Evolutionary conservation across 495 filamentous ascomycete species (phyloP), one percentile per base, ranked within the genome.

Genomic region (Thermothielavioides terrestris): DNA sequence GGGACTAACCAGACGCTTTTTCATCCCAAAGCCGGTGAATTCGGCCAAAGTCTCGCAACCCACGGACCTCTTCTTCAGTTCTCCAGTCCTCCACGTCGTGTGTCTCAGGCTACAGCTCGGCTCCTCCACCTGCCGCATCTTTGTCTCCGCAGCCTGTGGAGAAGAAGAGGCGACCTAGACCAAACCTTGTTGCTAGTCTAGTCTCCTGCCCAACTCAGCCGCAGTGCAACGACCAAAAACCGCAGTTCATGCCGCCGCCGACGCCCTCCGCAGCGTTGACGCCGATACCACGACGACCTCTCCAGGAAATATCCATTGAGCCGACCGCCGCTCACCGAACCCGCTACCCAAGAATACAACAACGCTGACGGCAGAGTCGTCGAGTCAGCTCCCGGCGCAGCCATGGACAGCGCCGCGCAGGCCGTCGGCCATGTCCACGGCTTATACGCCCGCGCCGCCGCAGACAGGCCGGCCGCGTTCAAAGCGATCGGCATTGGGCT

Each of bases 401-500:
- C 57, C 50, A 74, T 75, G 71, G 72, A 73, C 37, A 60, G 59
- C 32, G 55, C 69, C 44, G 68, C 56, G 6, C 57, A 59, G n/a
- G 49, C 66, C 21, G 64, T 74, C 59, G 53, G 56, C 48, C 50
- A 64, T 50, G 69, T 65, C 38, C 67, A 73, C 53, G 42, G 68
- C 25, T 46, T 76, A 48, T 71, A 73, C 50, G 62, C 65, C 53
- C 67, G 72, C 52, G 41, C 59, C 22, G 39, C 34, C 14, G 49
- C 58, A 8, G 54, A 56, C 18, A 62, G 73, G 34, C 73, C 73
- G 6, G 63, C 72, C 2, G 56, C 59, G 36, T 98, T 85, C 77
- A 98, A 97, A 64, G 81, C 83, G 28, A 77, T 98, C 56, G 92
- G 92, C 32, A 85, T 98, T 51, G 77, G 80, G 11, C 75, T 98